Percentiles rank a stretch among this genome's conserved stretches.
Evolutionary conservation across 306 rosid genomes (phyloP).

Genomic region (Rosa lucieae): DNA sequence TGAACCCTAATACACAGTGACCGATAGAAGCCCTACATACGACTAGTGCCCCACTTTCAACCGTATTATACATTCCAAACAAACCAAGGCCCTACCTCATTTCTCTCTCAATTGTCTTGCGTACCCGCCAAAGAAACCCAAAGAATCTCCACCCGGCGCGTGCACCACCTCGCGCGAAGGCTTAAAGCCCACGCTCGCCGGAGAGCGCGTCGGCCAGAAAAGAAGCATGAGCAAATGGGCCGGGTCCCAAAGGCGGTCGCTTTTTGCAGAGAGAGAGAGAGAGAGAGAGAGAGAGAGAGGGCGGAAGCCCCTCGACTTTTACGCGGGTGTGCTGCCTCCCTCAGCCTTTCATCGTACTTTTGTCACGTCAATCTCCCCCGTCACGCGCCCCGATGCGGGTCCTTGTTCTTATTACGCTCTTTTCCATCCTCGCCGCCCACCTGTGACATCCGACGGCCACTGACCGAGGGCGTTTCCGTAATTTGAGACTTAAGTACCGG

Average conservation of each 20-base stretch:
- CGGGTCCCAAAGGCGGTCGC: conserved; percentile 5
- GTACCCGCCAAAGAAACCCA: not conserved
- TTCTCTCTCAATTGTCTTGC: not conserved
- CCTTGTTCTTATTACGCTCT: conserved; percentile 2
- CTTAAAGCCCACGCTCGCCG: not conserved
- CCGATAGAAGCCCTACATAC: not conserved
- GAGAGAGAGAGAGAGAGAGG: conserved; percentile 2
- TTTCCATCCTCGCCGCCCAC: conserved; percentile 1
- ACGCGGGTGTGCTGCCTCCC: conserved; percentile 43
- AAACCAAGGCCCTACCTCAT: not conserved
- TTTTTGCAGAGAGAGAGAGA: too few species aligned
- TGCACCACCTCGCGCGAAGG: not conserved
- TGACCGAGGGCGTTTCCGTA: not conserved
- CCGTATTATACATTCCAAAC: not conserved
- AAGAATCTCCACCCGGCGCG: not conserved
- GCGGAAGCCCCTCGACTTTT: conserved; percentile 53
- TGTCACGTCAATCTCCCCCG: conserved; percentile 44
- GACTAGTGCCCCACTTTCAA: not conserved
- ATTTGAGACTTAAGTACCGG: not conserved
- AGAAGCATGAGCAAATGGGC: not conserved
- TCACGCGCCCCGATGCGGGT: conserved; percentile 47
- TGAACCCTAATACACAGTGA: not conserved
- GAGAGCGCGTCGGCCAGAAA: not conserved
- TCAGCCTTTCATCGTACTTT: conserved; percentile 87
- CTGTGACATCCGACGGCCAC: conserved; percentile 6